These are phyloP conservation scores for Boletus rubescentipes DNA, from an alignment of 768 basidiomycete species.

Conservation along the genomic window DNA sequence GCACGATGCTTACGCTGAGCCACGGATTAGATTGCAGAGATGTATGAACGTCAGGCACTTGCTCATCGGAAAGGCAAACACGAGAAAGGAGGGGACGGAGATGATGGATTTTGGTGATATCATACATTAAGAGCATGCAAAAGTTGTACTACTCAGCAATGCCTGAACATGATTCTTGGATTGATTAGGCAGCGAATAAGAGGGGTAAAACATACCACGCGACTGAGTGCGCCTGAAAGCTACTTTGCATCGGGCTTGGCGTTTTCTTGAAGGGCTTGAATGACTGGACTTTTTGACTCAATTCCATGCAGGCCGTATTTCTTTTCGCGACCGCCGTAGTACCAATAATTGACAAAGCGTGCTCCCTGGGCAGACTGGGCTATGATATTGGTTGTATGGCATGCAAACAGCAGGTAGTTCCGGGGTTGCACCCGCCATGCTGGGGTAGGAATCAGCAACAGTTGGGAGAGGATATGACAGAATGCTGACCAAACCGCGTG, in stretches of 20 bases:
- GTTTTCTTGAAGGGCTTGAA: constrained; percentile 47
- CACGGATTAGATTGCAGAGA: constrained; percentile 73
- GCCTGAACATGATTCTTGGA: constrained; percentile 4
- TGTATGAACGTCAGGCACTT: constrained; percentile 87
- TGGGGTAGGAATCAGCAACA: constrained; percentile 29
- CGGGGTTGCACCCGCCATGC: constrained; percentile 96
- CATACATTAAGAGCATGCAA: constrained; percentile 9
- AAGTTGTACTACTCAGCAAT: constrained; percentile 15
- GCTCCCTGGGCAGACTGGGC: constrained; percentile 82
- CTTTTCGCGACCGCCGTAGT: constrained; percentile 82
- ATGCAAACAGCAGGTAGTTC: constrained; percentile 94
- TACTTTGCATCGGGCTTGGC: constrained; percentile 34
- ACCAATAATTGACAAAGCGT: constrained; percentile 90
- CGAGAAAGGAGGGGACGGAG: constrained; percentile 56
- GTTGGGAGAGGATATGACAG: background rate
- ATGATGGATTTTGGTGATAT: constrained; percentile 78
- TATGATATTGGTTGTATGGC: constrained; percentile 87
- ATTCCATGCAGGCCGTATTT: constrained; percentile 43
- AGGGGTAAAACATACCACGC: constrained; percentile 1
- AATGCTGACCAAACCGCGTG: constrained; percentile 81
- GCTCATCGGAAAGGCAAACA: constrained; percentile 75
- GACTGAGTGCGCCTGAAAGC: background rate
- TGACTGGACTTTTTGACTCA: constrained; percentile 42
- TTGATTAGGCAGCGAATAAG: background rate
- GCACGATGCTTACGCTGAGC: constrained; percentile 1